Conservation (phyloP, 2,329 filamentous ascomycete species). For the Fusarium sp. region DNA sequence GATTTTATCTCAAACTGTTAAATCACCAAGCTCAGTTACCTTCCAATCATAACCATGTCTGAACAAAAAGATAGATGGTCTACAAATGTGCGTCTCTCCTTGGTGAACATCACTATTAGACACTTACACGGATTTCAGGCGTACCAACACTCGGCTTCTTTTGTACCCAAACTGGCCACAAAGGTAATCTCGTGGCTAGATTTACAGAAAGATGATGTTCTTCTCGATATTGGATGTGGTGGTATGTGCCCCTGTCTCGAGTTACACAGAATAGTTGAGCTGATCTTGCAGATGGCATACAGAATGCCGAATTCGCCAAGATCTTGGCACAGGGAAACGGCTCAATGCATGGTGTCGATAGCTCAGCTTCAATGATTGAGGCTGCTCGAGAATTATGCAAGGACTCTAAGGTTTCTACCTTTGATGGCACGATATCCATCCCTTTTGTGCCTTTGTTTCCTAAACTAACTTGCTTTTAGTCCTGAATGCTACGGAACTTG, state of each 20-base stretch:
- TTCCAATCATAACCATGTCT: constrained; percentile 31
- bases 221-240: constrained; percentile 75
- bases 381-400: constrained; percentile 60
- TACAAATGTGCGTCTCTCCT: constrained; percentile 41
- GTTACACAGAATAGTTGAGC: background rate
- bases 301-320: constrained; percentile 66
- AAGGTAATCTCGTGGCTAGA: constrained; percentile 71
- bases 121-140: constrained; percentile 55
- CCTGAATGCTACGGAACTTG: constrained; percentile 60
- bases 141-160: constrained; percentile 72
- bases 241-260: constrained; percentile 55
- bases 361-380: constrained; percentile 69
- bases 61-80: constrained; percentile 49
- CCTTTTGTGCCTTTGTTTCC: too few species aligned
- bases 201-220: constrained; percentile 66
- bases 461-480: constrained; percentile 50
- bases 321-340: constrained; percentile 60
- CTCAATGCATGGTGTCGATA: constrained; percentile 68
- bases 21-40: background rate
- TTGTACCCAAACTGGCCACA: constrained; percentile 71
- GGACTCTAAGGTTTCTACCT: constrained; percentile 56
- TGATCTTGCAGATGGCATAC: constrained; percentile 64
- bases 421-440: constrained; percentile 56
- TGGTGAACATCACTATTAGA: background rate
- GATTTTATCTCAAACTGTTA: background rate